These are phyloP conservation scores for Rhizopogon sp. DNA, from an alignment of 768 basidiomycete species.

Conservation along the genomic window DNA sequence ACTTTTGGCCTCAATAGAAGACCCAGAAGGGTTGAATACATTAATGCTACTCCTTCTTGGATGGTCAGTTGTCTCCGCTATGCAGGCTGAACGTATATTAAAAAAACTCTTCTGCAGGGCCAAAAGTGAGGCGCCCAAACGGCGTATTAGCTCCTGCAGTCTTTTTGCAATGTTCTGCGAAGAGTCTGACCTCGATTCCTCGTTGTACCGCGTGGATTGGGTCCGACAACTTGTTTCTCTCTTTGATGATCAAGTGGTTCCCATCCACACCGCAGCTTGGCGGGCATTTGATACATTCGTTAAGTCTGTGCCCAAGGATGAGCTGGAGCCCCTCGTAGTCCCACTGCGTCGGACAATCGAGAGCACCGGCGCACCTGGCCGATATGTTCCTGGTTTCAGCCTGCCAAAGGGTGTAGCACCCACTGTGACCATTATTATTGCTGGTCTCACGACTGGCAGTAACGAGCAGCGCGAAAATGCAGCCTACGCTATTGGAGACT, in stretches of 20 bases:
- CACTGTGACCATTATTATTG: slow-evolving; percentile 81
- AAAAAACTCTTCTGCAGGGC: slow-evolving; percentile 47
- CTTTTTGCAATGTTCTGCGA: slow-evolving; percentile 83
- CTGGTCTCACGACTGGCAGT: slow-evolving; percentile 89
- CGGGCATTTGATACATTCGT: slow-evolving; percentile 80
- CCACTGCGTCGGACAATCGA: slow-evolving; percentile 88
- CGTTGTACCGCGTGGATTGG: slow-evolving; percentile 91
- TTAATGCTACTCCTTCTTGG: slow-evolving; percentile 85
- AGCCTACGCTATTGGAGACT: slow-evolving; percentile 93
- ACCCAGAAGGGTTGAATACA: slow-evolving; percentile 84
- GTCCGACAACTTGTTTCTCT: slow-evolving; percentile 81
- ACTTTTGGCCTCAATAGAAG: slow-evolving; percentile 72
- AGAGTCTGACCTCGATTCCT: slow-evolving; percentile 73
- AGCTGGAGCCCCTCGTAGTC: slow-evolving; percentile 86
- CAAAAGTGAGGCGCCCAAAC: slow-evolving; percentile 62
- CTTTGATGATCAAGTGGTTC: slow-evolving; percentile 71
- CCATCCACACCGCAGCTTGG: slow-evolving; percentile 81
- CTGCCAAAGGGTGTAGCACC: slow-evolving; percentile 80
- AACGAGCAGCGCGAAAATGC: slow-evolving; percentile 96
- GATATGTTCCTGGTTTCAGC: slow-evolving; percentile 80
- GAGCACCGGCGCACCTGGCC: slow-evolving; percentile 72
- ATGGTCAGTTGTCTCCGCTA: slow-evolving; percentile 52
- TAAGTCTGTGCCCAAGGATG: slow-evolving; percentile 89
- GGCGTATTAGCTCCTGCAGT: slow-evolving; percentile 75
- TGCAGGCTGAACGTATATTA: background rate